phyloP scores from a whole-genome alignment of 768 basidiomycete genomes.

The Infundibulicybe gibba region DNA sequence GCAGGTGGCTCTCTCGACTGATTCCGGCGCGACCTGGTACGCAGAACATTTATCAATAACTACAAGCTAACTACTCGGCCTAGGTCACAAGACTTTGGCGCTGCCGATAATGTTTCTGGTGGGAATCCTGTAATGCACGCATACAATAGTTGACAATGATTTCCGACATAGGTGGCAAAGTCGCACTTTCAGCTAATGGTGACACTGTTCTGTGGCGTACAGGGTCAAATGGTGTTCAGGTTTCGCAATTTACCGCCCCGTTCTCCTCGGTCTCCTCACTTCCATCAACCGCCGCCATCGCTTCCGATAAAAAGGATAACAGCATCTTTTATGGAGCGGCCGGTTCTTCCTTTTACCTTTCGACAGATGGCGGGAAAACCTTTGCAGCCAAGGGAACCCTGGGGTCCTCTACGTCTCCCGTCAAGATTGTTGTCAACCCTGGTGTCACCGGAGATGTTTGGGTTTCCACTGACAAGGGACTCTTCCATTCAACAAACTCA shows the following conservation, averaged over 20 bases:
- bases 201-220: constrained; percentile 59
- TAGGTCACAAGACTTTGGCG: constrained; percentile 52
- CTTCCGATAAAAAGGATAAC: constrained; percentile 59
- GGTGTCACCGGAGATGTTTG: constrained; percentile 56
- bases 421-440: constrained; percentile 53
- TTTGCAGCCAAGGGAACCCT: constrained; percentile 41
- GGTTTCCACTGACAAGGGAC: constrained; percentile 54
- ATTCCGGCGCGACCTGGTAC: constrained; percentile 52
- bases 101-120: constrained; percentile 42
- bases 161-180: constrained; percentile 28
- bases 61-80: background rate
- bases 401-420: constrained; percentile 43
- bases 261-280: constrained; percentile 50
- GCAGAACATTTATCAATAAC: background rate
- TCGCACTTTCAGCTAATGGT: constrained; percentile 48
- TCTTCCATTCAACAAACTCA: constrained; percentile 55
- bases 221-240: constrained; percentile 40
- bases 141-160: background rate
- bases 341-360: constrained; percentile 55
- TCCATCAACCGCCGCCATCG: constrained; percentile 51
- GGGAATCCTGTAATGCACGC: constrained; percentile 2
- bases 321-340: constrained; percentile 58
- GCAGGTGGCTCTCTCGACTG: constrained; percentile 54
- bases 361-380: constrained; percentile 51
- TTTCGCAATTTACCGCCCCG: constrained; percentile 45